A percentile compares a stretch with the other conserved stretches of the same genome.
Evolutionary conservation across 352 stramenopile species (phyloP).

Genomic region (Aphanomyces euteiches): DNA sequence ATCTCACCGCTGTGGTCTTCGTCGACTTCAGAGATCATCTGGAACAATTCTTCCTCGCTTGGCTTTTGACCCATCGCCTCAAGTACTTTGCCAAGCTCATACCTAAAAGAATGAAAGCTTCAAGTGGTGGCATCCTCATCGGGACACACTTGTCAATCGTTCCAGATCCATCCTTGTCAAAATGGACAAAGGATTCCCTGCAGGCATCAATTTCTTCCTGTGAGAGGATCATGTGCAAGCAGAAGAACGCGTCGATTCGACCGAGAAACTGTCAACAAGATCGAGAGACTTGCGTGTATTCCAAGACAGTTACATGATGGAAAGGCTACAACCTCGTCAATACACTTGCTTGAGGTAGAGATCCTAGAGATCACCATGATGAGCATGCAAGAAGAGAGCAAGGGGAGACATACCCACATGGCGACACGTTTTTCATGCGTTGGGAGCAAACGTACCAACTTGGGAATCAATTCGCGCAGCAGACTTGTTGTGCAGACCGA

Average conservation of each 20-base stretch:
- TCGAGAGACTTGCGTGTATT: too few relatives aligned
- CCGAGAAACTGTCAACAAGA: too few relatives aligned
- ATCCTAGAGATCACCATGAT: not conserved
- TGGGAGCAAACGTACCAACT: slow-evolving; percentile 75
- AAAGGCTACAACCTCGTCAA: not conserved
- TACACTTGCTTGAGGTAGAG: slow-evolving; percentile 25
- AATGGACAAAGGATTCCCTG: slow-evolving; percentile 94
- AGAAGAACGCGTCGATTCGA: slow-evolving; percentile 23
- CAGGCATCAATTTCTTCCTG: slow-evolving; percentile 96
- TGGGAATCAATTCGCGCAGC: slow-evolving; percentile 73
- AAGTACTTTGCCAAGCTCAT: slow-evolving; percentile 91
- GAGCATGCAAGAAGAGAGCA: too few relatives aligned
- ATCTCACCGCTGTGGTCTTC: slow-evolving; percentile 94
- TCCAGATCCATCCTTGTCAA: slow-evolving; percentile 93
- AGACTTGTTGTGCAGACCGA: slow-evolving; percentile 72
- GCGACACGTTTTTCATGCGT: slow-evolving; percentile 70
- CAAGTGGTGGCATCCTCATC: not conserved
- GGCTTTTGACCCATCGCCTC: slow-evolving; percentile 96
- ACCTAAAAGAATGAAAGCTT: slow-evolving; percentile 28
- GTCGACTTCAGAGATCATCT: slow-evolving; percentile 95
- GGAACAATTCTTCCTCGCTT: slow-evolving; percentile 97
- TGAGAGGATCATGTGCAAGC: slow-evolving; percentile 76
- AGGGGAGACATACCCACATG: slow-evolving; percentile 22
- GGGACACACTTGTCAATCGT: slow-evolving; percentile 93
- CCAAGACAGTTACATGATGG: too few relatives aligned